Evolutionary conservation across 805 yeast genomes (phyloP), one percentile per base, ranked within the genome.

Genomic region (Komagataella pastoris): DNA sequence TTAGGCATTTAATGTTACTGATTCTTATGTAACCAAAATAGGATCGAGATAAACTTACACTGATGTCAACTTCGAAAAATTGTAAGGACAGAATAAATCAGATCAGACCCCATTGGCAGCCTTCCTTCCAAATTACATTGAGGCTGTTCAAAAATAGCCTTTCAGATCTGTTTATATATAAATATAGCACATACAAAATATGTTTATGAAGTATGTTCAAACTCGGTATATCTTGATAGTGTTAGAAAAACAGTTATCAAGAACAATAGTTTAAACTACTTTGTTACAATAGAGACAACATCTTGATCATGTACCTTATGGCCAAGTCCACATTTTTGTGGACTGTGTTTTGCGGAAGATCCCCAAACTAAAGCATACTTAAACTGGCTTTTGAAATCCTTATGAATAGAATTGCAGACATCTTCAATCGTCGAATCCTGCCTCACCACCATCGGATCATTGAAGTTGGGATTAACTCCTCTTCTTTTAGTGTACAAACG

Each of bases 301-400:
- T 91, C 99, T 63, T 90, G 97, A 63, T 91, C 98, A 58, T 86
- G 80, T 12, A 93, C 83, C 44, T 72, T 71, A 64, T 91, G 99
- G 55, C 64, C 77, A 53, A 91, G 71, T 0, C 99, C 98, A 73
- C 98, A 91, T 63, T 91, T 91, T 63, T 91, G 99, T 3, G 98
- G 98, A 43, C 91, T 87, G 63, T 88, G 96, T 65, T 93, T 93
- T 6, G 97, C 85, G 48, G 95, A 83, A 1, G 90, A 81, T 0
- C 99, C 99, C 97, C 98, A 91, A 5, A 91, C 97, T 61, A 89
- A 68, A 0, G 98, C 98, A 64, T 90, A 89, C 65, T 89, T 88
- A 74, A 93, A 91, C 61, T 85, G 88, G 56, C 85, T 82, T 62
- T 89, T 90, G 74, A 91, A 85, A 60, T 90, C 97, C 58, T 95